Base-by-base conservation (phyloP, 148 eudicot species). In the Dysphania ambrosioides region DNA sequence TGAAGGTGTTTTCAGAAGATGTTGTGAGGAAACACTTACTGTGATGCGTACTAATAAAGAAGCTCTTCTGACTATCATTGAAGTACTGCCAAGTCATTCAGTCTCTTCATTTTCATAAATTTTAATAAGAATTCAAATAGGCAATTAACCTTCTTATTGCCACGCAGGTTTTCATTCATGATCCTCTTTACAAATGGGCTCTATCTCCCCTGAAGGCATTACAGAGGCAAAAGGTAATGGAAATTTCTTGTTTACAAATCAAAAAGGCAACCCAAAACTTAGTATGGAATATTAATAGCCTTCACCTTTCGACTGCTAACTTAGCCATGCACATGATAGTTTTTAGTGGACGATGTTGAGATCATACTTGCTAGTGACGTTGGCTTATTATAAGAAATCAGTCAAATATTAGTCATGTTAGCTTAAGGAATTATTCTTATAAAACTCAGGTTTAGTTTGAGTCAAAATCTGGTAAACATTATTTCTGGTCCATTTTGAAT, bases 141-240 rank as follows among this genome's bases (percentile, higher is more conserved):
- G 24, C 71, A 30, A 16, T 42, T 70, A 7, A 47, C 30, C 49
- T 23, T 68, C 21, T 30, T 56, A 38, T 75, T 81, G 32, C 47
- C 47, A 6, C 84, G 85, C 92, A 95, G 98, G 98, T 95, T 84
- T 95, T 92, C 76, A 95, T 95, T 78, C 98, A 95, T 79, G 98
- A 95, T 80, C 98, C 98, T 60, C 83, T 95, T 26, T 95, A 95
- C 77, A 95, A 95, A 83, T 95, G 98, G 98, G 98, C 98, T 69
- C 77, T 95, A 75, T 95, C 98, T 35, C 98, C 98, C 78, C 76
- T 95, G 70, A 95, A 95, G 82, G 98, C 98, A 77, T 76, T 95
- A 84, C 89, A 90, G 79, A 94, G 96, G 75, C 98, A 95, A 80
- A 90, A 94, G 97, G 98, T 94, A 76, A 68, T 51, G 97, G 98